Evolutionary conservation across 805 yeast genomes (phyloP).

Genomic region (Wickerhamomyces ciferrii): DNA sequence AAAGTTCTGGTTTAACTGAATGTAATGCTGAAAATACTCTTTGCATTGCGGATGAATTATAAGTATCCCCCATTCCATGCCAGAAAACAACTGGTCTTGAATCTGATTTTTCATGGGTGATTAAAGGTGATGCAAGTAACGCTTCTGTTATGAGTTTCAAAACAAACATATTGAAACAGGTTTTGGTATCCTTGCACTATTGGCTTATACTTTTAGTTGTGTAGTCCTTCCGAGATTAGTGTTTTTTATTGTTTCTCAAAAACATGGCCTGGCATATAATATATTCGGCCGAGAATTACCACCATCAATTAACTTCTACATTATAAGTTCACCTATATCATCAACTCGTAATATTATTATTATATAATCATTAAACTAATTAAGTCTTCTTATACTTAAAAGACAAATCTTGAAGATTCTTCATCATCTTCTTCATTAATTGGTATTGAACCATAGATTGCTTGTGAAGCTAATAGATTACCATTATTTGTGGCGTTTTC

Average conservation of each 20-base stretch:
- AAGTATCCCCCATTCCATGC: constrained; percentile 84
- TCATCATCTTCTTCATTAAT: background rate
- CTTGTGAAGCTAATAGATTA: background rate
- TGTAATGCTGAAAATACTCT: constrained; percentile 37
- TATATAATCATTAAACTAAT: no score
- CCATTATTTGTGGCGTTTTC: background rate
- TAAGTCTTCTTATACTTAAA: no score
- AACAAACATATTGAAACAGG: constrained; percentile 15
- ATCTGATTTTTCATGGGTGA: constrained; percentile 1
- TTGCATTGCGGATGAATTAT: constrained; percentile 54
- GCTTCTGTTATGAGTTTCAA: constrained; percentile 10
- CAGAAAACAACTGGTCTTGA: constrained; percentile 58
- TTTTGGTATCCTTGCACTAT: no score
- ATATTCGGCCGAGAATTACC: background rate
- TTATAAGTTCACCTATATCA: background rate
- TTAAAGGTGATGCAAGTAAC: constrained; percentile 6
- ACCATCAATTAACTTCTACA: background rate
- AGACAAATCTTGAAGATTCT: no score
- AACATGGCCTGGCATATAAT: no score
- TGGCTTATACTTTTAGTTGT: no score
- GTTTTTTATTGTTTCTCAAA: no score
- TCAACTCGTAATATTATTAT: background rate
- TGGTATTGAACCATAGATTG: background rate
- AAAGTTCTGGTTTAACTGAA: constrained; percentile 41
- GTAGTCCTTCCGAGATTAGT: background rate